Percentiles rank a stretch among this genome's conserved stretches.
Evolutionary conservation across 306 rosid genomes (phyloP).

Genomic region (Trifolium pratense): DNA sequence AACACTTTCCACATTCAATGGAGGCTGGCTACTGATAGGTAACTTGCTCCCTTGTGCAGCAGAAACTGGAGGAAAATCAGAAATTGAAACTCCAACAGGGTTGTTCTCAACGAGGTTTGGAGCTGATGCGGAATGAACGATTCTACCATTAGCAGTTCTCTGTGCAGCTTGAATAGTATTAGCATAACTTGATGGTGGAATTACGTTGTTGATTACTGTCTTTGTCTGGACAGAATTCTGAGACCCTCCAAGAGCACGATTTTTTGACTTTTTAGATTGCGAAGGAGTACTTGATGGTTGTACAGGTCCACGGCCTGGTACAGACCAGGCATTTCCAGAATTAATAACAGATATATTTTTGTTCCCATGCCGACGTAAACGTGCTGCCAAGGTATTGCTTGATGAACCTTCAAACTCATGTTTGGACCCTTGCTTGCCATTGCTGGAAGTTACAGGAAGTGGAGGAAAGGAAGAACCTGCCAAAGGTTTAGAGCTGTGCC

Average conservation of each 20-base stretch:
- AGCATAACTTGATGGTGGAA: constrained; percentile 50
- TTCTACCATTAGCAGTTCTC: constrained; percentile 56
- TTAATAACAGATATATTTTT: constrained; percentile 58
- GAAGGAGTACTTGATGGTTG: constrained; percentile 51
- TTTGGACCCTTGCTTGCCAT: constrained; percentile 57
- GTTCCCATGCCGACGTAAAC: constrained; percentile 65
- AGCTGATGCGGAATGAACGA: constrained; percentile 76
- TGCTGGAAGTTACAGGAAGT: constrained; percentile 39
- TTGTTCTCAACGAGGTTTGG: constrained; percentile 70
- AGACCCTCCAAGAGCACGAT: constrained; percentile 43
- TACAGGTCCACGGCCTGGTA: constrained; percentile 59
- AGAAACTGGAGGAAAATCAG: constrained; percentile 91
- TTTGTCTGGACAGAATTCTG: constrained; percentile 47
- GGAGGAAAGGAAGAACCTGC: constrained; percentile 91
- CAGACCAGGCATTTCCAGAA: constrained; percentile 80
- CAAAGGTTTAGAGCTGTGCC: constrained; percentile 58
- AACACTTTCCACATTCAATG: constrained; percentile 56
- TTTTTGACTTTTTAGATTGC: constrained; percentile 55
- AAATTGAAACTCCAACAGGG: constrained; percentile 52
- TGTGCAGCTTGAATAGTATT: constrained; percentile 56
- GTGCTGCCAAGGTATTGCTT: constrained; percentile 81
- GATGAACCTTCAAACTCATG: constrained; percentile 64
- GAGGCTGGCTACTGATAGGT: constrained; percentile 58
- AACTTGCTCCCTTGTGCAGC: constrained; percentile 57
- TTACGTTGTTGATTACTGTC: constrained; percentile 35